Conservation (phyloP, 345 rosid genomes). For the Dipteronia dyeriana region DNA sequence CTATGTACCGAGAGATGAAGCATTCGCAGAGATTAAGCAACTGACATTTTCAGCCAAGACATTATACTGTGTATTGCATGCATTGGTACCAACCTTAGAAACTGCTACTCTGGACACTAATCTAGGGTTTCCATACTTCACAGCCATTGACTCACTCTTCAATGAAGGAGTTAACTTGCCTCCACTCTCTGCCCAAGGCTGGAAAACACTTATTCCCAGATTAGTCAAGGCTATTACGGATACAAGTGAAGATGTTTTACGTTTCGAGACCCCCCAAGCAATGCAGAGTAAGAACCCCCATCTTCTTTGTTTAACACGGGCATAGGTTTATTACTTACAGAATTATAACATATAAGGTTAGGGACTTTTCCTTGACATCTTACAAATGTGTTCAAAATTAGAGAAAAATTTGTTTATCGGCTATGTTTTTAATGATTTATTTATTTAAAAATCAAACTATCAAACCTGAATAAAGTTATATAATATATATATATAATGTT, state of each 20-base stretch:
- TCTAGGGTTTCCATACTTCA: conserved; percentile 59
- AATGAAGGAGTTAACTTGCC: conserved; percentile 51
- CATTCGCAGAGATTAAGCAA: conserved; percentile 55
- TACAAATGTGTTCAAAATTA: no score
- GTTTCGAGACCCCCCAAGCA: conserved; percentile 55
- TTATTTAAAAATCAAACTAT: no score
- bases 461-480: no score
- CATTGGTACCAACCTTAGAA: conserved; percentile 53
- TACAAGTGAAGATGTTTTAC: conserved; percentile 42
- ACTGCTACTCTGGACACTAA: conserved; percentile 35
- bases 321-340: no score
- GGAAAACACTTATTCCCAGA: conserved; percentile 50
- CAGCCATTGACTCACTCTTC: conserved; percentile 63
- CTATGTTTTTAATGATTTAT: no score
- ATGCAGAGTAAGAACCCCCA: conserved; percentile 36
- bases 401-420: no score
- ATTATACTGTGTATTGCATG: conserved; percentile 54
- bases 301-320: no score
- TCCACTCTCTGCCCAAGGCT: conserved; percentile 34
- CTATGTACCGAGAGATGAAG: conserved; percentile 83
- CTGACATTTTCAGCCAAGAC: conserved; percentile 58
- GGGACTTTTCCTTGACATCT: no score
- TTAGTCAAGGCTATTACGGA: conserved; percentile 47
- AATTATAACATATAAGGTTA: no score
- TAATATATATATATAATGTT: no score